phyloP scores from a whole-genome alignment of 805 yeast species.

The Pichia californica region DNA sequence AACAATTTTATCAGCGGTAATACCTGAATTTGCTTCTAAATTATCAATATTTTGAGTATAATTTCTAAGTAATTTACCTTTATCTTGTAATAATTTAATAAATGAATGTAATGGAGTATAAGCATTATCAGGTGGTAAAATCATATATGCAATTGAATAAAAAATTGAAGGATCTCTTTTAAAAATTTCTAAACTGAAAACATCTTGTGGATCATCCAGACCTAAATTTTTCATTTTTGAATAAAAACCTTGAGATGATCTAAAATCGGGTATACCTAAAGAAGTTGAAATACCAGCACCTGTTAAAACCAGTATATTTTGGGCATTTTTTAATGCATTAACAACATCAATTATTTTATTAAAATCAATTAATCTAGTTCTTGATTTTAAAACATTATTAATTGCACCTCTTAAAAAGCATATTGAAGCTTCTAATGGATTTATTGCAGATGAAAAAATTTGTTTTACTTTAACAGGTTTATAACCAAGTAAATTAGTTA shows the following conservation, averaged over 20 bases:
- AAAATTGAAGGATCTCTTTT: slow-evolving; percentile 71
- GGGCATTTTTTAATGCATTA: slow-evolving; percentile 45
- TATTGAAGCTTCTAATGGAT: slow-evolving; percentile 29
- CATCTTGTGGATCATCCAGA: slow-evolving; percentile 83
- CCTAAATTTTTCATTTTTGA: slow-evolving; percentile 62
- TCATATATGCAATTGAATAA: slow-evolving; percentile 80
- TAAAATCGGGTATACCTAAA: slow-evolving; percentile 85
- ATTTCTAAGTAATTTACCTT: slow-evolving; percentile 70
- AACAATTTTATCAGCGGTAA: slow-evolving; percentile 56
- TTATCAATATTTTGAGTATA: slow-evolving; percentile 92
- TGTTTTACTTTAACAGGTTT: slow-evolving; percentile 12
- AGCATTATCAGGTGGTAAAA: slow-evolving; percentile 63
- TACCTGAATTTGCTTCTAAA: slow-evolving; percentile 75
- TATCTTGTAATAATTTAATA: slow-evolving; percentile 64
- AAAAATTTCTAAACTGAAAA: slow-evolving; percentile 70
- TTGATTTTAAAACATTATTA: slow-evolving; percentile 49
- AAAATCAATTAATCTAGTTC: slow-evolving; percentile 50
- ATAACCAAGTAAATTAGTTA: slow-evolving; percentile 61
- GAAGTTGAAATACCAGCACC: slow-evolving; percentile 94
- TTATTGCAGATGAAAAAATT: slow-evolving; percentile 10
- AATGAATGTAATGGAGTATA: slow-evolving; percentile 80
- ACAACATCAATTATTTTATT: slow-evolving; percentile 54
- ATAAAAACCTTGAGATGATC: slow-evolving; percentile 85
- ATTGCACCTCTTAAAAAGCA: slow-evolving; percentile 57
- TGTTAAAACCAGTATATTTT: slow-evolving; percentile 65